Base-by-base conservation (phyloP, 176 grass and related monocot species). In the Avena eriantha region DNA sequence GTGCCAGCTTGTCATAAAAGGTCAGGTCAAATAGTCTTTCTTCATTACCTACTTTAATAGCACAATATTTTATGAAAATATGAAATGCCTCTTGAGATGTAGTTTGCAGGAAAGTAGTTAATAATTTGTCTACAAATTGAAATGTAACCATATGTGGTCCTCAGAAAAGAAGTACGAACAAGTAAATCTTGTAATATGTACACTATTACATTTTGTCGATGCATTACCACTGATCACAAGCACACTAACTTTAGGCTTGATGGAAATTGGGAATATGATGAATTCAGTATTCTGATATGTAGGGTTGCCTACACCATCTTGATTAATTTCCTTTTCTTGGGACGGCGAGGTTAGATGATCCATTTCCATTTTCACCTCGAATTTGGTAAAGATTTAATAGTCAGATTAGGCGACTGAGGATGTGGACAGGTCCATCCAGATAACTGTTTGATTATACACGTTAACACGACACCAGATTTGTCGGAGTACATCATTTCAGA, bases 1-100 rank as follows among this genome's bases (percentile, higher is more conserved):
- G 96, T 95, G 90, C 70, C 96, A 98, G 78, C 96, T 98, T 56
- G 93, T 98, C 17, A 72, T 95, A 84, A 98, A 92, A 95, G 93
- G 96, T 94, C 10, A 31, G 76, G 15, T 76, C 39, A 81, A 84
- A 26, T 41, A 23, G 10, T 65, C 3, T 33, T 88, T 83, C 6
- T 73, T 66, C 23, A 22, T 65, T 80, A 10, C 24, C 63, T 36
- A 1, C 57, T 33, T 63, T 70, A 80, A 74, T 75, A 31, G 53
- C 10, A 26, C n/a, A 73, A 75, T 45, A 34, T 80, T 64, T 19
- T 24, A 5, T 74, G 17, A 81, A 69, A 83, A 14, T 24, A 5
- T 74, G 17, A 81, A 69, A 83, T 19, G 82, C 13, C 69, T 23
- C 79, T 72, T 2, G 47, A 24, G 45, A 73, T 49, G 21, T 73